These are phyloP conservation scores for Sporothrix globosa DNA, from an alignment of 2,329 filamentous ascomycete genomes.

Conservation along the genomic window DNA sequence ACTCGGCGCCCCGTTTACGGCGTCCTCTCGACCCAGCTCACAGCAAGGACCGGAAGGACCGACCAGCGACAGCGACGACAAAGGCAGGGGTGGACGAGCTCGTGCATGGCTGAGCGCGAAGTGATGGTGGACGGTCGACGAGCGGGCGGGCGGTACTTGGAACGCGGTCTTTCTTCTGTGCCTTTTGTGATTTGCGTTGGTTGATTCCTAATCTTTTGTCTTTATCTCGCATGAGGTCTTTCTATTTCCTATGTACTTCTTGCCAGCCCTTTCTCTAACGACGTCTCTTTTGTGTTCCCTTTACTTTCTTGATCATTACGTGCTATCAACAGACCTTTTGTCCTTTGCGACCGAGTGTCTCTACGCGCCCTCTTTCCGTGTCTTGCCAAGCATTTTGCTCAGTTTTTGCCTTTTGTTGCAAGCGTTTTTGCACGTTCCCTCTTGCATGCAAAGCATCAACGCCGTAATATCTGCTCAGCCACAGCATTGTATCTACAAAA, in stretches of 20 bases:
- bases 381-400: slow-evolving; percentile 1
- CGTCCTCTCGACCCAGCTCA: neutral
- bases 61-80: neutral
- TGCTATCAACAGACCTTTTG: neutral
- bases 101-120: neutral
- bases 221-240: neutral
- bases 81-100: neutral
- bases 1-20: neutral
- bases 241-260: slow-evolving; percentile 12
- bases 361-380: neutral
- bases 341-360: neutral
- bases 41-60: neutral
- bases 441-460: neutral
- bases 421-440: neutral
- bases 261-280: neutral
- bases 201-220: neutral
- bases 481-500: neutral
- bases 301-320: neutral
- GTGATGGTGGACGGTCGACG: neutral
- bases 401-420: slow-evolving; percentile 21
- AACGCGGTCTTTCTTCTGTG: neutral
- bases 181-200: neutral
- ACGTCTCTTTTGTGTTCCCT: slow-evolving; percentile 8
- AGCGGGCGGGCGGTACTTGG: neutral
- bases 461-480: neutral